phyloP scores from a whole-genome alignment of 2,329 filamentous ascomycete species.

The Penicillium sp. region DNA sequence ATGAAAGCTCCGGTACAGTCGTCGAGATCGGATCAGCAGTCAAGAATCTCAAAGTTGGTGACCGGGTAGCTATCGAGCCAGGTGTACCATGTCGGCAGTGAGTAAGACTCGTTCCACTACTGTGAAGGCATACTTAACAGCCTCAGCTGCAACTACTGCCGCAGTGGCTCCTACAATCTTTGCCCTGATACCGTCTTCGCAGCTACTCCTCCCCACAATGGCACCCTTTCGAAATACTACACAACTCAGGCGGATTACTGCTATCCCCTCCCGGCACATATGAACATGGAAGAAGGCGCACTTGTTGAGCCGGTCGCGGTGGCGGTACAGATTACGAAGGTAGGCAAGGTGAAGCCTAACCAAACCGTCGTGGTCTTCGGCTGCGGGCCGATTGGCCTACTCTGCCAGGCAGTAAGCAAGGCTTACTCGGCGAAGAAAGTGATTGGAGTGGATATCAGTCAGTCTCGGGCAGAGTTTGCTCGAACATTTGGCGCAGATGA shows the following conservation, averaged over 20 bases:
- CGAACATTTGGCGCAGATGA: constrained; percentile 47
- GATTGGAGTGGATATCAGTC: constrained; percentile 50
- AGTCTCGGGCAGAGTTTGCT: constrained; percentile 45
- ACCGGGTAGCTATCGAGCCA: constrained; percentile 27
- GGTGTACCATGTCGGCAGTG: constrained; percentile 39
- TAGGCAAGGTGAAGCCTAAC: constrained; percentile 41
- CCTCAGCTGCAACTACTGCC: constrained; percentile 23
- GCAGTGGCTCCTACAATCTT: constrained; percentile 23
- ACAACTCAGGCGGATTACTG: constrained; percentile 49
- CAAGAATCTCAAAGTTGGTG: constrained; percentile 22
- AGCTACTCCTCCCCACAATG: constrained; percentile 52
- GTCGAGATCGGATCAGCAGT: constrained; percentile 22
- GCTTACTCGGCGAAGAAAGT: constrained; percentile 48
- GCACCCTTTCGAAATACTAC: constrained; percentile 53
- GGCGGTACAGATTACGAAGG: constrained; percentile 49
- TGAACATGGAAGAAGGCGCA: constrained; percentile 54
- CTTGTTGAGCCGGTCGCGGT: constrained; percentile 56
- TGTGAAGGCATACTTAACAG: not conserved
- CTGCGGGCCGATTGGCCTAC: constrained; percentile 51
- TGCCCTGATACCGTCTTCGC: constrained; percentile 46
- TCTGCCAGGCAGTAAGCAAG: constrained; percentile 50
- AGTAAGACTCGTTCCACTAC: not conserved
- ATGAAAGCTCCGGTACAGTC: constrained; percentile 26
- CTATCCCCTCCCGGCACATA: constrained; percentile 47
- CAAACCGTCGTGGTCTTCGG: constrained; percentile 52